Percentiles rank a stretch among this genome's conserved stretches.
These are phyloP conservation scores for Paspalum notatum DNA, from an alignment of 176 grass and related monocot species.

Conservation along the genomic window DNA sequence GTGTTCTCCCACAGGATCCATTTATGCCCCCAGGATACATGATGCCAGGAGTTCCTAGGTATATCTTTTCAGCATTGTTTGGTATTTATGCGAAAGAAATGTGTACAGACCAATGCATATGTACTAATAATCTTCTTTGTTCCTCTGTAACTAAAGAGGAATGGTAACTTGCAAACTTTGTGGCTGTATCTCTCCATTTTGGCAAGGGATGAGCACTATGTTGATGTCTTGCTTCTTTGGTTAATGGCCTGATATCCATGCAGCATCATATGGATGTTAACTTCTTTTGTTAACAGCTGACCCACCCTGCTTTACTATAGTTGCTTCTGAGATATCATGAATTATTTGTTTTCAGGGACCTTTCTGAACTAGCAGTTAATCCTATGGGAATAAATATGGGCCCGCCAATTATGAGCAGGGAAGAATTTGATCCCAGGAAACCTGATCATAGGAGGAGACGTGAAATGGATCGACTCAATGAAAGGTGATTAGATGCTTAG, in stretches of 20 bases:
- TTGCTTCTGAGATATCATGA: conserved; percentile 34
- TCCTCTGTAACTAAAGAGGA: conserved; percentile 26
- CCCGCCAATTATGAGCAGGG: conserved; percentile 64
- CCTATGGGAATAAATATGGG: conserved; percentile 81
- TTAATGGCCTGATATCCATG: neutral
- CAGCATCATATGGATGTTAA: neutral
- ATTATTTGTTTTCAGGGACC: conserved; percentile 67
- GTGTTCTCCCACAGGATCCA: conserved; percentile 78
- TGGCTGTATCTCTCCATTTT: conserved; percentile 32
- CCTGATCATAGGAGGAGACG: conserved; percentile 62
- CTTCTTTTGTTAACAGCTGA: conserved; percentile 16
- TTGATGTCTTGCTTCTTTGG: conserved; percentile 24
- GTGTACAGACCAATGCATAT: neutral
- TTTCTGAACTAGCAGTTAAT: conserved; percentile 81
- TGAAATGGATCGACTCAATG: conserved; percentile 65
- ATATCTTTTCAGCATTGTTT: conserved; percentile 38
- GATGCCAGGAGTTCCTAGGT: conserved; percentile 90
- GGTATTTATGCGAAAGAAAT: conserved; percentile 25
- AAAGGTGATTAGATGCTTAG: conserved; percentile 58
- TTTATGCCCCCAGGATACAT: conserved; percentile 85
- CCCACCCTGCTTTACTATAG: neutral
- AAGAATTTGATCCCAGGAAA: conserved; percentile 70
- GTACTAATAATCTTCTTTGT: conserved; percentile 21
- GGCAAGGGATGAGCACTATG: conserved; percentile 5
- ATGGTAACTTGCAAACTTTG: conserved; percentile 9